phyloP scores from a whole-genome alignment of 495 filamentous ascomycete species.

The Aspergillus kassunensis region DNA sequence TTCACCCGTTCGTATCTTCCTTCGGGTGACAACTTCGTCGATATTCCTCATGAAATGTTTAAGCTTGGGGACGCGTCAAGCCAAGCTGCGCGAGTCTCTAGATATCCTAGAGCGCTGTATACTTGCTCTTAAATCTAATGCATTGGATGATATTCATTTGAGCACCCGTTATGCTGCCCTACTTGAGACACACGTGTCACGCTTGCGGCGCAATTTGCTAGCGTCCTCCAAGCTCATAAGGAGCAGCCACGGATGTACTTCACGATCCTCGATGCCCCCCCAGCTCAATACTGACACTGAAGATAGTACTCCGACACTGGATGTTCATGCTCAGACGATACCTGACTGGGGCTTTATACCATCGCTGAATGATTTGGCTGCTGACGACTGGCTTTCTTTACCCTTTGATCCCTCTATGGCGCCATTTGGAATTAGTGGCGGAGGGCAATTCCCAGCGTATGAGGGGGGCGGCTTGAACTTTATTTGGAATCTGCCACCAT shows the following conservation, averaged over 20 bases:
- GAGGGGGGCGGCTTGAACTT: constrained; percentile 49
- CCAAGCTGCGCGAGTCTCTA: constrained; percentile 45
- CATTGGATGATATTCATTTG: constrained; percentile 50
- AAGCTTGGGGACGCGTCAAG: constrained; percentile 46
- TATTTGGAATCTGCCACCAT: constrained; percentile 48
- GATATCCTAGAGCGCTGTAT: constrained; percentile 47
- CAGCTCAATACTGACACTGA: constrained; percentile 25
- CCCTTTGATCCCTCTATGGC: constrained; percentile 54
- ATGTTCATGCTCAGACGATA: constrained; percentile 25
- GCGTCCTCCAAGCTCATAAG: constrained; percentile 32
- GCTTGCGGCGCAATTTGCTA: constrained; percentile 39
- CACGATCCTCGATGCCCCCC: constrained; percentile 31
- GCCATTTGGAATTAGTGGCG: constrained; percentile 44
- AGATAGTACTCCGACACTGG: constrained; percentile 20
- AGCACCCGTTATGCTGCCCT: constrained; percentile 49
- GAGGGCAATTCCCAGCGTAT: constrained; percentile 45
- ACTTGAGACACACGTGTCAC: constrained; percentile 46
- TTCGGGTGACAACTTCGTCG: constrained; percentile 48
- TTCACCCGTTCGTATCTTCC: constrained; percentile 49
- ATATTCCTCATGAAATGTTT: constrained; percentile 53
- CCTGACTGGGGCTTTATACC: constrained; percentile 34
- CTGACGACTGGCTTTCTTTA: constrained; percentile 51
- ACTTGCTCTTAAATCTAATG: constrained; percentile 44
- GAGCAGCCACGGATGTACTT: constrained; percentile 22
- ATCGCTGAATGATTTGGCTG: constrained; percentile 34